These are phyloP conservation scores for Ilyonectria mors-panacis DNA, from an alignment of 2,329 filamentous ascomycete genomes.

Conservation along the genomic window DNA sequence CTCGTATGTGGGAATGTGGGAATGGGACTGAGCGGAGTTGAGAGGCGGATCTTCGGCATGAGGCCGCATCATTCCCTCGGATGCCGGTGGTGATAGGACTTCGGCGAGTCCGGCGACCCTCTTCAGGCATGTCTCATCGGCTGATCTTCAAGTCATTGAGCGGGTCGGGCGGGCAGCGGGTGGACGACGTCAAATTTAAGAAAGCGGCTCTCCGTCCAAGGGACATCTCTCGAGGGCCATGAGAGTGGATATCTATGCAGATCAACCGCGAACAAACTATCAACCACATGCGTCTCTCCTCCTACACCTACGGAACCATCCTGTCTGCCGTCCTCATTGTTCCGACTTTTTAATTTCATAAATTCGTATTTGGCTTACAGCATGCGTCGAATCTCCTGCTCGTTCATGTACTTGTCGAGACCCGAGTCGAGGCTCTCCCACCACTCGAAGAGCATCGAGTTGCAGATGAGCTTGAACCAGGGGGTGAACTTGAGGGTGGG, in stretches of 20 bases:
- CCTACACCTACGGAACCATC: slow-evolving; percentile 16
- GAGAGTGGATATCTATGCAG: slow-evolving; percentile 49
- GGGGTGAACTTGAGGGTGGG: slow-evolving; percentile 89
- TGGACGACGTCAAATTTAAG: slow-evolving; percentile 43
- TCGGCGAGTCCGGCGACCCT: slow-evolving; percentile 1
- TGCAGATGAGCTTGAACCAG: slow-evolving; percentile 99
- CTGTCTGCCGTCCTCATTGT: slow-evolving; percentile 18
- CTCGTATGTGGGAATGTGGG: neutral
- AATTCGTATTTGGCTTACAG: slow-evolving; percentile 35
- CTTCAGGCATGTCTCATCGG: slow-evolving; percentile 4
- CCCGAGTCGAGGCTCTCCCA: slow-evolving; percentile 88
- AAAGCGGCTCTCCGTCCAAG: slow-evolving; percentile 29
- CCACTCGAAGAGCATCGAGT: slow-evolving; percentile 98
- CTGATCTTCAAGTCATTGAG: slow-evolving; percentile 8
- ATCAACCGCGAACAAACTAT: slow-evolving; percentile 41
- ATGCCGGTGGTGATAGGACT: neutral
- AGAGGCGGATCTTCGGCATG: slow-evolving; percentile 2
- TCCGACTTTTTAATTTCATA: slow-evolving; percentile 23
- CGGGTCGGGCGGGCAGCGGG: slow-evolving; percentile 1
- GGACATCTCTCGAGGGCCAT: slow-evolving; percentile 20
- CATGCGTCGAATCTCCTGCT: slow-evolving; percentile 92
- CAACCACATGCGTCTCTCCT: slow-evolving; percentile 24
- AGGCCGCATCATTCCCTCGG: slow-evolving; percentile 12
- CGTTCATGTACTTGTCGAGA: slow-evolving; percentile 87
- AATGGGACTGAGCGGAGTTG: neutral